These are phyloP conservation scores for Neocatenulostroma microsporum DNA, from an alignment of 2,329 filamentous ascomycete species.

Conservation along the genomic window DNA sequence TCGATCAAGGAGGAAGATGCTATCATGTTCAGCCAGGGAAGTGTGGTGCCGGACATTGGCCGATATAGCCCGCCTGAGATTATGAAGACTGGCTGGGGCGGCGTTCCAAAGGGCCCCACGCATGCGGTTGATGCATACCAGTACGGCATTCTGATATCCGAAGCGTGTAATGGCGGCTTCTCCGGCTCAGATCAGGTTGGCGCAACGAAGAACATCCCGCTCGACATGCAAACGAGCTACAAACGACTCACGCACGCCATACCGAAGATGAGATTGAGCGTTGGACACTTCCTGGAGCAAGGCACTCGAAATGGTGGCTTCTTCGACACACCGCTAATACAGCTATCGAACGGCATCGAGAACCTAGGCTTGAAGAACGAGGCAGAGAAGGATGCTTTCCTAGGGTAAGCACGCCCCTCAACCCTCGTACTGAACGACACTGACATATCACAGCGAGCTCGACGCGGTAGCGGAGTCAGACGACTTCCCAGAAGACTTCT, in stretches of 20 bases:
- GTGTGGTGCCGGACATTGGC: constrained; percentile 73
- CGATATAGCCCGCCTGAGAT: constrained; percentile 85
- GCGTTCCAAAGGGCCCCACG: constrained; percentile 73
- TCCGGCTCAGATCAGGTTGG: constrained; percentile 68
- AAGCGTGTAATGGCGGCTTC: constrained; percentile 86
- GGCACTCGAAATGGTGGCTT: constrained; percentile 75
- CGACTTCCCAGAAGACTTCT: constrained; percentile 95
- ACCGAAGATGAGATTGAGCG: constrained; percentile 77
- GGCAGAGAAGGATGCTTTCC: constrained; percentile 72
- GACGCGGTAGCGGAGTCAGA: constrained; percentile 66
- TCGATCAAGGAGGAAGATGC: constrained; percentile 95
- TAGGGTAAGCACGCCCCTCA: constrained; percentile 47
- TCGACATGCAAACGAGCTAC: constrained; percentile 83
- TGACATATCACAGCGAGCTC: constrained; percentile 52
- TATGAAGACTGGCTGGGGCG: constrained; percentile 80
- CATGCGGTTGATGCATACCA: constrained; percentile 81
- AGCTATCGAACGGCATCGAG: constrained; percentile 85
- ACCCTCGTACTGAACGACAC: background rate
- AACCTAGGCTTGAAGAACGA: constrained; percentile 83
- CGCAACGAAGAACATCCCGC: constrained; percentile 77
- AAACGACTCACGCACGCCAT: constrained; percentile 82
- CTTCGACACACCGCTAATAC: constrained; percentile 88
- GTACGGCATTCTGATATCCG: constrained; percentile 74
- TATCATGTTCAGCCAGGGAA: constrained; percentile 84
- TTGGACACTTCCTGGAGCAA: constrained; percentile 82